Conservation (phyloP, 2,329 filamentous ascomycete genomes). For the Rasamsonia emersonii region DNA sequence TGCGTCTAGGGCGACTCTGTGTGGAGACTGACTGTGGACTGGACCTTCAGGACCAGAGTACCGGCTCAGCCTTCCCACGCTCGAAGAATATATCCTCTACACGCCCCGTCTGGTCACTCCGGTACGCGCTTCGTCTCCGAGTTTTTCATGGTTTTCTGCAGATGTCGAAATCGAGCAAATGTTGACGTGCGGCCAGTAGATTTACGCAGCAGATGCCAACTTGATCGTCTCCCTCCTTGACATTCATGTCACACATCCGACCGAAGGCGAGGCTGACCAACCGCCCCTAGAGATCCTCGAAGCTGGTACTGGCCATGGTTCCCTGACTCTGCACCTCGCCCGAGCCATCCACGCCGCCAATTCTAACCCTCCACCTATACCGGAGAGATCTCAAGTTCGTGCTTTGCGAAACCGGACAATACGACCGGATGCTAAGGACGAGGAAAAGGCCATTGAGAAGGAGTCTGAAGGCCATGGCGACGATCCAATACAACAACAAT, state of each 20-base stretch:
- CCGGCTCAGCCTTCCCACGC: conserved; percentile 55
- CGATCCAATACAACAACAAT: conserved; percentile 24
- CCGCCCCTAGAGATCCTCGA: conserved; percentile 66
- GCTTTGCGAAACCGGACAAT: conserved; percentile 18
- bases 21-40: no score
- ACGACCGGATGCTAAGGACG: conserved; percentile 13
- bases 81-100: conserved; percentile 64
- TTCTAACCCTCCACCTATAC: conserved; percentile 40
- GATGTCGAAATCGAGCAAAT: not conserved
- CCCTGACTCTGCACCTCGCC: conserved; percentile 65
- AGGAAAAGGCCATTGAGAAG: conserved; percentile 13
- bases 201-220: conserved; percentile 67
- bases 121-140: conserved; percentile 38
- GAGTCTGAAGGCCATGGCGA: conserved; percentile 9
- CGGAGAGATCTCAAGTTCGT: conserved; percentile 23
- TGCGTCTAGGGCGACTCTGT: no score
- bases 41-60: conserved; percentile 38
- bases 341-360: conserved; percentile 70
- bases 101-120: conserved; percentile 67
- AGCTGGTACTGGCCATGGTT: conserved; percentile 77
- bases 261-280: conserved; percentile 18
- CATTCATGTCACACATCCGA: conserved; percentile 50
- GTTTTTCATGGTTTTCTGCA: conserved; percentile 5
- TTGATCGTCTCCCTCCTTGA: conserved; percentile 70
- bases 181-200: conserved; percentile 35